These are phyloP conservation scores for Ceratocystis papillata DNA, from an alignment of 2,329 filamentous ascomycete genomes.

Conservation along the genomic window DNA sequence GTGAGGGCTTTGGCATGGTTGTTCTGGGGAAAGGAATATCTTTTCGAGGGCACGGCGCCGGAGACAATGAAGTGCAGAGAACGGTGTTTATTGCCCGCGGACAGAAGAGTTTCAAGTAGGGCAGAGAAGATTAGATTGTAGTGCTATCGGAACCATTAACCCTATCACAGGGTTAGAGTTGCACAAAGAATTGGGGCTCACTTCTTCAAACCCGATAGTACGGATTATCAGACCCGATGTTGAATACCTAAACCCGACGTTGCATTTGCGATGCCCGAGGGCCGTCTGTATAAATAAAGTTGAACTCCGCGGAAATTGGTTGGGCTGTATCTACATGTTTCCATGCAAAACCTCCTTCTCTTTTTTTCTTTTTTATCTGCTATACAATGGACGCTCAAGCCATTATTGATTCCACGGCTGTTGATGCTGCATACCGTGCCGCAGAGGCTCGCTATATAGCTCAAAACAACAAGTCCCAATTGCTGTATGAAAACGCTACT, in stretches of 20 bases:
- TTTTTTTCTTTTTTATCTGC: neutral
- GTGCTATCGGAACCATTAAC: neutral
- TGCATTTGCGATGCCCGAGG: neutral
- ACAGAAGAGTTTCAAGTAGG: slow-evolving; percentile 22
- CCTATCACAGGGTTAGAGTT: neutral
- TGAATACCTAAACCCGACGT: neutral
- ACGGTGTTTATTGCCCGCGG: slow-evolving; percentile 32
- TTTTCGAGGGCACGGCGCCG: slow-evolving; percentile 33
- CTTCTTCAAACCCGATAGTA: neutral
- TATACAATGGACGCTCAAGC: neutral
- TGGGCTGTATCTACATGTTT: neutral
- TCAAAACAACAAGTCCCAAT: slow-evolving; percentile 8
- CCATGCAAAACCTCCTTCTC: neutral
- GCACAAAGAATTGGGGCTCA: neutral
- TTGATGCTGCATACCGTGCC: slow-evolving; percentile 25
- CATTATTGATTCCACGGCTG: neutral
- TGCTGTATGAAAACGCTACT: slow-evolving; percentile 1
- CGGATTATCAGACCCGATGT: neutral
- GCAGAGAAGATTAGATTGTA: too few relatives aligned
- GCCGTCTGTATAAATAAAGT: neutral
- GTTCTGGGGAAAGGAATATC: slow-evolving; percentile 42
- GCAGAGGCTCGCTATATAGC: slow-evolving; percentile 15
- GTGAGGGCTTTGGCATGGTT: slow-evolving; percentile 46
- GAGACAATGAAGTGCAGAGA: slow-evolving; percentile 33
- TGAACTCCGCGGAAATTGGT: neutral